These are phyloP conservation scores for Erodium texanum DNA, from an alignment of 441 rosid genomes.

Conservation along the genomic window DNA sequence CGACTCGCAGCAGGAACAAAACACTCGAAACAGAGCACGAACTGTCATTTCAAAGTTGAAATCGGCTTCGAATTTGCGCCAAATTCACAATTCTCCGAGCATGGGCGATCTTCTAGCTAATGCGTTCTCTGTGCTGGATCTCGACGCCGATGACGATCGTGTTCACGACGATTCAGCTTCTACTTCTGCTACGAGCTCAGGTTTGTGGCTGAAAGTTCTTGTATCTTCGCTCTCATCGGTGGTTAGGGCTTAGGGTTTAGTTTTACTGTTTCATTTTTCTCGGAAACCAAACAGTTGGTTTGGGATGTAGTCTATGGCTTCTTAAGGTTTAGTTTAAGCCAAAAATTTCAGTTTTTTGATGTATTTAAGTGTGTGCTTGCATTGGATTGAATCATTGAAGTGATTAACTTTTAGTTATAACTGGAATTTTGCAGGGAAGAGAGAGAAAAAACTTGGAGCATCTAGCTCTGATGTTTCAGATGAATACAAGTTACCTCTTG, in stretches of 20 bases:
- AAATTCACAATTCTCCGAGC: background rate
- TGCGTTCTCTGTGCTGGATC: slow-evolving; percentile 34
- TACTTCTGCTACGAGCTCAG: slow-evolving; percentile 8
- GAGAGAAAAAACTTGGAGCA: background rate
- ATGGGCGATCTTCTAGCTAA: slow-evolving; percentile 40
- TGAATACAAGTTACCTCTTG: slow-evolving; percentile 62
- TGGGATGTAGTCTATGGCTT: background rate
- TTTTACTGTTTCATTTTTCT: background rate
- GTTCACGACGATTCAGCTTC: slow-evolving; percentile 16
- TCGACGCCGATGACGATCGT: slow-evolving; percentile 38
- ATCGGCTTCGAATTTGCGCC: background rate
- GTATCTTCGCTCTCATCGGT: background rate
- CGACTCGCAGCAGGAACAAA: background rate
- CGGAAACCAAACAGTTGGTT: background rate
- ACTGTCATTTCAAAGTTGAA: background rate
- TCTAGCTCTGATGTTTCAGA: slow-evolving; percentile 1
- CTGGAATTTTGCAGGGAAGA: background rate
- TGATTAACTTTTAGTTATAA: background rate
- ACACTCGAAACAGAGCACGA: background rate
- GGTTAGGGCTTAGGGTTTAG: background rate
- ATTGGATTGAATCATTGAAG: slow-evolving; percentile 1
- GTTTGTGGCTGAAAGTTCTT: background rate
- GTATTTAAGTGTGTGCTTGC: background rate
- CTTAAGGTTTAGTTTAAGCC: background rate
- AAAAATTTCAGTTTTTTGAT: background rate